Evolutionary conservation across 2,329 filamentous ascomycete genomes (phyloP), one percentile per base, ranked within the genome.

Genomic region (Phaeomoniella chlamydospora): DNA sequence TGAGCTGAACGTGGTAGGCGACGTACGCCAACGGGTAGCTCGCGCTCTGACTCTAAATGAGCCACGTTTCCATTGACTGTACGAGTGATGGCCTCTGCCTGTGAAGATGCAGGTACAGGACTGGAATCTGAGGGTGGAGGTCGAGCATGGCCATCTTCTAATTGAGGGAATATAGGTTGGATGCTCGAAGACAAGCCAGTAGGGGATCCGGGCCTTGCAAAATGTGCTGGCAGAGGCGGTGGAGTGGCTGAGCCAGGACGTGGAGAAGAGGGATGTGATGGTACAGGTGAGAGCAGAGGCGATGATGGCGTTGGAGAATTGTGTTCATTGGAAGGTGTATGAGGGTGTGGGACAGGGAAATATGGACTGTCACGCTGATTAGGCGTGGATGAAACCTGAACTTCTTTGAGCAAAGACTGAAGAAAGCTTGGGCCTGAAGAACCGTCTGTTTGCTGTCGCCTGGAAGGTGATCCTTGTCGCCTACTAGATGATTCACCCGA

Each of bases 391-490:
- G 59, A 65, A 29, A 62, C 68, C 50, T 93, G 86, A 1, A 96
- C 84, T 55, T 96, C 88, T 52, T 82, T 85, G 34, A 96, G 62
- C 4, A 96, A 64, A 1, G 85, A 88, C 15, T 85, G 83, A 5
- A 96, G 67, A 51, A 96, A 88, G 4, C 83, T 87, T 5, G 85
- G 82, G 5, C 70, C 72, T 17, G 65, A 68, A 29, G 47, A 43
- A 14, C 17, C 17, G 13, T 34, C 32, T 5, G 32, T 34, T 12
- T 17, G 14, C 12, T 16, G n/a, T 9, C 32, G 32, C 16, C 18
- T 15, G n/a, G 34, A 36, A 31, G 26, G 15, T 11, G 34, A 36
- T 4, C 16, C n/a, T 31, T 14, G 19, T 19, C 16, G 16, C 19
- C 35, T 39, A n/a, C 35, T 34, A 15, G 38, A 26, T 35, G 37